phyloP scores from a whole-genome alignment of 2,329 filamentous ascomycete species.

The Aschersonia sp. region DNA sequence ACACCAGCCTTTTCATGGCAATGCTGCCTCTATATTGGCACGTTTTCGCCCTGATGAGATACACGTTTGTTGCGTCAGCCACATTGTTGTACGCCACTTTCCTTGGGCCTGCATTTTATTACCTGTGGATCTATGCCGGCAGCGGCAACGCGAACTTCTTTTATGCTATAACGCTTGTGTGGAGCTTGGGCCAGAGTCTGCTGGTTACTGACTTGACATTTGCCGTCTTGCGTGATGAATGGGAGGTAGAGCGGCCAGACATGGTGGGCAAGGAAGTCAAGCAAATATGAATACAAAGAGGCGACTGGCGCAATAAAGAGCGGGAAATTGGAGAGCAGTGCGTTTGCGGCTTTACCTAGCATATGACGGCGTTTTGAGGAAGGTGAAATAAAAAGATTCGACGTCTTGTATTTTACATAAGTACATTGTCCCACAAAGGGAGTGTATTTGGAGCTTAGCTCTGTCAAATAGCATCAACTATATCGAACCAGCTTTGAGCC shows the following conservation, averaged over 20 bases:
- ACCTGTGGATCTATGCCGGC: conserved; percentile 95
- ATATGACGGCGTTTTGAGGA: too few species aligned
- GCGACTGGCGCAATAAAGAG: too few species aligned
- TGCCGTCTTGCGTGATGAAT: conserved; percentile 79
- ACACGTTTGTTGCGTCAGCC: conserved; percentile 74
- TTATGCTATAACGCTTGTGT: conserved; percentile 97
- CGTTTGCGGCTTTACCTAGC: too few species aligned
- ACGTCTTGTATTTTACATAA: too few species aligned
- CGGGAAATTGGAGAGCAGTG: too few species aligned
- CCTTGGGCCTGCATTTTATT: conserved; percentile 86
- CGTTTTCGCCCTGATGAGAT: conserved; percentile 83
- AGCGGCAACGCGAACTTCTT: conserved; percentile 99
- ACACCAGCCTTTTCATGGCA: conserved; percentile 74
- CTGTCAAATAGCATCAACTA: too few species aligned
- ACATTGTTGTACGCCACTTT: conserved; percentile 78
- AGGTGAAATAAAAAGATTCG: too few species aligned
- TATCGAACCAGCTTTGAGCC: too few species aligned
- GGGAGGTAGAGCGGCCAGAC: conserved; percentile 83
- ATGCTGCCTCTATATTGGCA: conserved; percentile 80
- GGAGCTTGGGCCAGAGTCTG: conserved; percentile 80
- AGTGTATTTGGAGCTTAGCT: too few species aligned
- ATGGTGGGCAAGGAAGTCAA: conserved; percentile 77
- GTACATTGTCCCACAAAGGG: too few species aligned
- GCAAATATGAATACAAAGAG: conserved; percentile 44
- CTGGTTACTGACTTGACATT: conserved; percentile 80